phyloP scores from a whole-genome alignment of 139 green algal species.

The Closterium sp. region DNA sequence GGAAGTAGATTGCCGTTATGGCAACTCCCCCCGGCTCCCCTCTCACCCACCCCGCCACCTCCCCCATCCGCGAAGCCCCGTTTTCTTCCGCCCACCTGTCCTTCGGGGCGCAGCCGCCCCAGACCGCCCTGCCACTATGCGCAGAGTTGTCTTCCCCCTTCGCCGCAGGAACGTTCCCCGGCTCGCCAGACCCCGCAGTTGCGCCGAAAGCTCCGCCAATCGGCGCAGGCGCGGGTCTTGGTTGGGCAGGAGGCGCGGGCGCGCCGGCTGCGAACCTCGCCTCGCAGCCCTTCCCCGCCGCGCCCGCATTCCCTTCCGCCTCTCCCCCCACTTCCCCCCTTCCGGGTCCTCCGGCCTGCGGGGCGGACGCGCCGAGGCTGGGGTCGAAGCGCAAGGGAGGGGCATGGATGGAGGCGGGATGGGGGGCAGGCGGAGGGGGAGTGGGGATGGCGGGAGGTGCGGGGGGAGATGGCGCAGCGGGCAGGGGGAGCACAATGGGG shows the following conservation, averaged over 20 bases:
- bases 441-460: neutral
- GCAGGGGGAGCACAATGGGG: neutral
- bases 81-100: neutral
- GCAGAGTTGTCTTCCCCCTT: neutral
- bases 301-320: no score
- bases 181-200: neutral
- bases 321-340: no score
- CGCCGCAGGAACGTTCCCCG: neutral
- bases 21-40: neutral
- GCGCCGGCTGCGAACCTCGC: no score
- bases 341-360: no score
- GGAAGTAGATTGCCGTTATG: neutral
- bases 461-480: neutral
- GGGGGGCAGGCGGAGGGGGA: neutral
- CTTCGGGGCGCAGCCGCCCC: neutral
- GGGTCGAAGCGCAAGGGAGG: neutral
- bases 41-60: neutral
- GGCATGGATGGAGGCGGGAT: neutral
- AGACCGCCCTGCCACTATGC: neutral
- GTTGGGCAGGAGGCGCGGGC: neutral
- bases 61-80: neutral
- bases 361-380: neutral
- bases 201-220: no score
- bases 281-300: no score
- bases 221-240: neutral